phyloP scores from a whole-genome alignment of 2,329 filamentous ascomycete genomes.

The Fusarium duplospermum region DNA sequence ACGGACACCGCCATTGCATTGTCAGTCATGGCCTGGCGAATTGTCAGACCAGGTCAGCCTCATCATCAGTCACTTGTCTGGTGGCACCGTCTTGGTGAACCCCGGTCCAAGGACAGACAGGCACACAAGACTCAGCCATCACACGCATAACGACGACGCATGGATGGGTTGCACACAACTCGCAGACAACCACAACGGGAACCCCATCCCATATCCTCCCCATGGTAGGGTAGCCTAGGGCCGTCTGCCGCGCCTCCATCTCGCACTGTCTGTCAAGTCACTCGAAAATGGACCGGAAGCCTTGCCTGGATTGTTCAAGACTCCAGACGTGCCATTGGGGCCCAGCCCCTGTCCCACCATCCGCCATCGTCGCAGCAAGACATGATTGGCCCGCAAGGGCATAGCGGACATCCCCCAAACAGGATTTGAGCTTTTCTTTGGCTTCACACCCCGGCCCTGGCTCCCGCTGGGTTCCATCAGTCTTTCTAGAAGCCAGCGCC shows the following conservation, averaged over 20 bases:
- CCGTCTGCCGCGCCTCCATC: constrained; percentile 26
- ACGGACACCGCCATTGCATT: constrained; percentile 35
- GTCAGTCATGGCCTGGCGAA: constrained; percentile 26
- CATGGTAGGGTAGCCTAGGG: constrained; percentile 10
- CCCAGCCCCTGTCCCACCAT: constrained; percentile 40
- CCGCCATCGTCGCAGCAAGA: constrained; percentile 33
- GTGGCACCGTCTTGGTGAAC: constrained; percentile 7
- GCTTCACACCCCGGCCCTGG: constrained; percentile 31
- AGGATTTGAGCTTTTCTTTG: constrained; percentile 33
- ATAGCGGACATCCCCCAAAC: constrained; percentile 33
- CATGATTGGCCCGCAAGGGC: constrained; percentile 36
- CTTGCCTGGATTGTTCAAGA: constrained; percentile 36
- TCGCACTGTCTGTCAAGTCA: constrained; percentile 47
- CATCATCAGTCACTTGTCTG: constrained; percentile 28
- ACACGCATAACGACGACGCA: constrained; percentile 18
- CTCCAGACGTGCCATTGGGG: constrained; percentile 39
- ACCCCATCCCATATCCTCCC: neutral
- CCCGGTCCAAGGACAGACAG: constrained; percentile 12
- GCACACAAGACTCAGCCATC: constrained; percentile 10
- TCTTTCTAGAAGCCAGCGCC: constrained; percentile 46
- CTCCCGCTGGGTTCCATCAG: constrained; percentile 39
- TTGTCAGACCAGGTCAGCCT: constrained; percentile 29
- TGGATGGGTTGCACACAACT: constrained; percentile 6
- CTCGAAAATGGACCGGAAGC: constrained; percentile 52
- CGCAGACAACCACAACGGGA: constrained; percentile 17